These are phyloP conservation scores for Candida silvatica DNA, from an alignment of 805 yeast species.

Conservation along the genomic window DNA sequence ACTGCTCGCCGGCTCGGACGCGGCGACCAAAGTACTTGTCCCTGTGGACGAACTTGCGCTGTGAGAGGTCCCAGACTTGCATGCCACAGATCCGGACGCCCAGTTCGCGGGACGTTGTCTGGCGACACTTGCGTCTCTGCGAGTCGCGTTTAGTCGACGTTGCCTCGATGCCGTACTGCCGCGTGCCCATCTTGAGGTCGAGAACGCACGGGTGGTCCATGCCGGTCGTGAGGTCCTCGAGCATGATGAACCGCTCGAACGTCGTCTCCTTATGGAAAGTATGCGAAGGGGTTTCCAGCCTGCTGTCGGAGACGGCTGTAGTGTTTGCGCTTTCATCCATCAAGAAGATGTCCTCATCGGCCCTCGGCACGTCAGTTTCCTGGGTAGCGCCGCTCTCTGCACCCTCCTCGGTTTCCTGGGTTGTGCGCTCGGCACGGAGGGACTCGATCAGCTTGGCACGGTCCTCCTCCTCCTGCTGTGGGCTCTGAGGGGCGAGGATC, in stretches of 20 bases:
- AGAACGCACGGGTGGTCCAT: slow-evolving; percentile 83
- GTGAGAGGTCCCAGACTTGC: slow-evolving; percentile 62
- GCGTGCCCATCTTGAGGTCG: slow-evolving; percentile 95
- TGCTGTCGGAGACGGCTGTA: slow-evolving; percentile 2
- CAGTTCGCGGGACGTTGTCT: slow-evolving; percentile 70
- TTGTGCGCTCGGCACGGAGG: background rate
- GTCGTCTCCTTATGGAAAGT: slow-evolving; percentile 31
- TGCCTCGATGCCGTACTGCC: slow-evolving; percentile 98
- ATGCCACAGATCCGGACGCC: slow-evolving; percentile 96
- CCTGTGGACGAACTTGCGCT: slow-evolving; percentile 46
- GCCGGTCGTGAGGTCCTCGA: slow-evolving; percentile 85
- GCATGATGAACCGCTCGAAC: slow-evolving; percentile 72
- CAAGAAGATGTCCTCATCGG: slow-evolving; percentile 9
- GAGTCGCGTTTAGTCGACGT: slow-evolving; percentile 59
- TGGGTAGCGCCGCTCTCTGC: background rate
- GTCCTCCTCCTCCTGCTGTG: background rate
- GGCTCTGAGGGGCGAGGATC: background rate
- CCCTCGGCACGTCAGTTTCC: slow-evolving; percentile 11
- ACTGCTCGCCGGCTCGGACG: slow-evolving; percentile 62
- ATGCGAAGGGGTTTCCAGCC: slow-evolving; percentile 2
- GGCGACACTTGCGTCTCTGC: slow-evolving; percentile 72
- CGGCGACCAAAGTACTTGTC: slow-evolving; percentile 93
- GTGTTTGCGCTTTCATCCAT: background rate
- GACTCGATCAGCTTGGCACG: too few species aligned
- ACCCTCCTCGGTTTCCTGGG: slow-evolving; percentile 10